Conservation (phyloP, 331 rosid genomes). For the Quercus lobata region DNA sequence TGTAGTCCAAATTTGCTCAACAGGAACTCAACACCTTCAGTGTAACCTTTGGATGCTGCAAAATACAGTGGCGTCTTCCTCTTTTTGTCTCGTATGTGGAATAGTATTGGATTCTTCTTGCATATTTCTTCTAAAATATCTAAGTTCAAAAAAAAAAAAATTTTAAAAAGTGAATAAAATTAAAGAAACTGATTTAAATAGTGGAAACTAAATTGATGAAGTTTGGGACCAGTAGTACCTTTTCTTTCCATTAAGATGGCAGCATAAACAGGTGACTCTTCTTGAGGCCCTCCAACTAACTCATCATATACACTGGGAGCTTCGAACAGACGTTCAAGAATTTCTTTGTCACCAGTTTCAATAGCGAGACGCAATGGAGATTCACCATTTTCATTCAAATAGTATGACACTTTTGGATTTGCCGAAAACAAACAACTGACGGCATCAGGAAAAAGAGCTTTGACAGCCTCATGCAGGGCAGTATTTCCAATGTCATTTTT, state of each 20-base stretch:
- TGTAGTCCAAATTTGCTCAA: no score
- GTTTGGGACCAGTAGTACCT: no score
- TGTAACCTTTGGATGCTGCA: no score
- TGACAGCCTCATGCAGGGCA: constrained; percentile 11
- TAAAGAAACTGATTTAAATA: no score
- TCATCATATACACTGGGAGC: not conserved
- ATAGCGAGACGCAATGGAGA: not conserved
- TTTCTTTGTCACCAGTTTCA: not conserved
- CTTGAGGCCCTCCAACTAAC: not conserved
- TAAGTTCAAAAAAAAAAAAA: no score
- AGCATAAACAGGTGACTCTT: not conserved
- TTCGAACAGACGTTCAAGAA: not conserved
- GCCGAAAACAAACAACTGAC: not conserved
- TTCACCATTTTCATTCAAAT: not conserved
- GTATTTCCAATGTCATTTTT: not conserved
- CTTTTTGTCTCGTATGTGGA: no score
- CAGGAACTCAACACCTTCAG: no score
- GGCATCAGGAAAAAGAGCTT: fast-evolving
- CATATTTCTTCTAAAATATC: no score
- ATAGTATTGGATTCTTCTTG: no score
- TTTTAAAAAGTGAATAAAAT: no score
- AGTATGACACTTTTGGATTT: not conserved
- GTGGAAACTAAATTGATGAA: not conserved
- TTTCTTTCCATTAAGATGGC: not conserved
- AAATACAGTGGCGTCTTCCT: no score